These are phyloP conservation scores for Chamaecrista fasciculata DNA, from an alignment of 306 rosid genomes.

Conservation along the genomic window DNA sequence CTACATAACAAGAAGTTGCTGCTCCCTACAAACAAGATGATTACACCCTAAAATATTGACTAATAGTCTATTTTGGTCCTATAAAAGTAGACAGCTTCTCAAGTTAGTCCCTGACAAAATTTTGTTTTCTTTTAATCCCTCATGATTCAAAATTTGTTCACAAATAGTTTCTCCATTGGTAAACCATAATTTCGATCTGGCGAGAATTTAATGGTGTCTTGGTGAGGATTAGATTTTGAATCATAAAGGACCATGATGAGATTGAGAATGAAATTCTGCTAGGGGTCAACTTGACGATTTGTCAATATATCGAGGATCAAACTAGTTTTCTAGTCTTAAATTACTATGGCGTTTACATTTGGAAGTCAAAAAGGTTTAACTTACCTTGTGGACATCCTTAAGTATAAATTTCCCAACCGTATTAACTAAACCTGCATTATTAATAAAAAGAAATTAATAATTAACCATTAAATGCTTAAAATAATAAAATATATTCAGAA, in stretches of 20 bases:
- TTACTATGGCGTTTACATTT: background rate
- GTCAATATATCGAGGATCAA: background rate
- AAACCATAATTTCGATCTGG: background rate
- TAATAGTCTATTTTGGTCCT: background rate
- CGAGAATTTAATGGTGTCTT: background rate
- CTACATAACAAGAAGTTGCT: conserved; percentile 82
- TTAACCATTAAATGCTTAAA: no score
- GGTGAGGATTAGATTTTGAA: background rate
- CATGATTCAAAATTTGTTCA: background rate
- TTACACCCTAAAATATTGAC: background rate
- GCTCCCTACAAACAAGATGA: conserved; percentile 59
- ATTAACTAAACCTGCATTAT: conserved; percentile 44
- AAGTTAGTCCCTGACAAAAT: background rate
- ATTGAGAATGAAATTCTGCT: background rate
- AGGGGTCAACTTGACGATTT: background rate
- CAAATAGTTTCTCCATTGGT: no score
- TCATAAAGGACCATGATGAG: background rate
- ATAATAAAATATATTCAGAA: no score
- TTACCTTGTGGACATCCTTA: conserved; percentile 70
- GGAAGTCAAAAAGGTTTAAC: background rate
- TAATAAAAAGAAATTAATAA: no score
- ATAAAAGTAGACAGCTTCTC: background rate
- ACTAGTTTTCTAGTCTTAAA: background rate
- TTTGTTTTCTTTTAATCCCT: background rate
- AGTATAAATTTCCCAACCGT: conserved; percentile 41